Evolutionary conservation across 2,329 filamentous ascomycete genomes (phyloP).

Genomic region (Penicillium sclerotigenum): DNA sequence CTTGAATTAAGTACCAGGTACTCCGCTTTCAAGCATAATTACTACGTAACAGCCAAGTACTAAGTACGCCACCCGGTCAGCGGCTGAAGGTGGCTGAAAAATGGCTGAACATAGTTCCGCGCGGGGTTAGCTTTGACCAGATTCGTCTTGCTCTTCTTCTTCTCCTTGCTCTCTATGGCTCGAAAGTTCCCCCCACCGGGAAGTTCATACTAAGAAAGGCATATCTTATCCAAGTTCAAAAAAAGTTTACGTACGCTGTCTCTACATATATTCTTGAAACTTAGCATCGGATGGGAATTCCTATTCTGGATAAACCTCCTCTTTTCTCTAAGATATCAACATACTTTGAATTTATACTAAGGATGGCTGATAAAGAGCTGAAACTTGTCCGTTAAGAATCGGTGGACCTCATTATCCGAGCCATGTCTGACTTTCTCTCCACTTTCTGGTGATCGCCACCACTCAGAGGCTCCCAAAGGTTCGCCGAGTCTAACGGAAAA

Average conservation of each 20-base stretch:
- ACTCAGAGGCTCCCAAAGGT: conserved; percentile 14
- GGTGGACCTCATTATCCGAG: conserved; percentile 11
- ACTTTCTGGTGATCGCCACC: conserved; percentile 14
- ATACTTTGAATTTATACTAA: neutral
- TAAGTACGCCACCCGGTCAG: neutral
- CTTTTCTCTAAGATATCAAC: neutral
- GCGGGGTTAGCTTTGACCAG: neutral
- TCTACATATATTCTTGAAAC: neutral
- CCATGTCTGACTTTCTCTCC: neutral
- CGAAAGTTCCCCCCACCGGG: neutral
- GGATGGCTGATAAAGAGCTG: neutral
- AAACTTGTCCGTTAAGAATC: neutral
- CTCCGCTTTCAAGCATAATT: neutral
- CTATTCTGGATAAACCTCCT: neutral
- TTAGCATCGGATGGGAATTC: neutral
- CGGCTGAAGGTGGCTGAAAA: conserved; percentile 3
- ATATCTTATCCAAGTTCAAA: neutral
- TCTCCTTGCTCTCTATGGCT: neutral
- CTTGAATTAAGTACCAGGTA: neutral
- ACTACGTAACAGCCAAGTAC: conserved; percentile 4
- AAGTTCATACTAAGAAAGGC: neutral
- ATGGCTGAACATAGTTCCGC: neutral
- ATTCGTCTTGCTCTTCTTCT: too few species aligned
- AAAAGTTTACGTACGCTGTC: neutral
- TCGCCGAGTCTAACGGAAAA: conserved; percentile 12